Conservation (phyloP, 345 rosid genomes). For the Bruguiera sexangula region DNA sequence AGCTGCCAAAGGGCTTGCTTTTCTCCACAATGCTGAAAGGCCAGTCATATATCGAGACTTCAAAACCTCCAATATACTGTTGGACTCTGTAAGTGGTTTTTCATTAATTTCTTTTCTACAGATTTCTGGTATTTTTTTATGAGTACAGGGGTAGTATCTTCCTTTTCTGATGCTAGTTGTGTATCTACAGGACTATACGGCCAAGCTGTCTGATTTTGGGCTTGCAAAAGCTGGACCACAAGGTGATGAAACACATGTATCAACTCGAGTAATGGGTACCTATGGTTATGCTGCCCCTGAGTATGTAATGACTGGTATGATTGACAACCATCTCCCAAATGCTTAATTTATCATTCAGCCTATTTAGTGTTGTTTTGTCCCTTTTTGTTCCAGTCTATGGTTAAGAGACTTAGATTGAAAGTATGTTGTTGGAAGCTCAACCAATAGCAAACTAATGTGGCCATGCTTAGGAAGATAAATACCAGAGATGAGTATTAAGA, state of each 20-base stretch:
- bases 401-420: too few relatives aligned
- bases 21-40: constrained; percentile 94
- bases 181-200: constrained; percentile 71
- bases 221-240: constrained; percentile 99
- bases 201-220: constrained; percentile 97
- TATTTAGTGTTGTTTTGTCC: background rate
- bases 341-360: background rate
- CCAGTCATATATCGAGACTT: constrained; percentile 95
- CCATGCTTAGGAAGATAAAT: too few relatives aligned
- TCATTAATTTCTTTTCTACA: background rate
- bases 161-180: background rate
- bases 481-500: background rate
- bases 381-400: too few relatives aligned
- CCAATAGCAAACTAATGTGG: constrained; percentile 1
- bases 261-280: constrained; percentile 97
- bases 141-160: background rate
- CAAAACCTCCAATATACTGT: constrained; percentile 91
- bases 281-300: constrained; percentile 99
- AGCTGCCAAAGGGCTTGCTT: constrained; percentile 98
- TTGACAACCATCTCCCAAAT: constrained; percentile 6
- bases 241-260: constrained; percentile 96
- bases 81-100: constrained; percentile 74
- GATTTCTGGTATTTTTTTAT: constrained; percentile 7
- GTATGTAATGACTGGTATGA: constrained; percentile 93
- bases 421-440: too few relatives aligned